Evolutionary conservation across 1,284 basidiomycete genomes (phyloP).

Genomic region (Puccinia polysora): DNA sequence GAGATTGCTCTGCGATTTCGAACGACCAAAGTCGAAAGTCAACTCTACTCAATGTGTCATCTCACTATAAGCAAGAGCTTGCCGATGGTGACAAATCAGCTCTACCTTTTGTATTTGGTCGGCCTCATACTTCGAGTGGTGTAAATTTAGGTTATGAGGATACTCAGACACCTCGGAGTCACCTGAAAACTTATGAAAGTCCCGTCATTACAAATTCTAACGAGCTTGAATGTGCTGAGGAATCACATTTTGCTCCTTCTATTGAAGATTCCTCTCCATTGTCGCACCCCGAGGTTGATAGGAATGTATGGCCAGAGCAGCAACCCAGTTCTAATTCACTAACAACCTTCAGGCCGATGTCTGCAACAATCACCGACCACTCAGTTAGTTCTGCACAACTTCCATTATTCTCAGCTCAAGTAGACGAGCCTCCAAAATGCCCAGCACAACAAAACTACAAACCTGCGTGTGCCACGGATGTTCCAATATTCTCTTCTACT

Average conservation of each 20-base stretch:
- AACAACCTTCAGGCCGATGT: constrained; percentile 1
- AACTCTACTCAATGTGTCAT: background rate
- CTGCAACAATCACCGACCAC: background rate
- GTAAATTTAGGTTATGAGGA: constrained; percentile 12
- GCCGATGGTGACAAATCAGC: background rate
- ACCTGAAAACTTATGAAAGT: constrained; percentile 11
- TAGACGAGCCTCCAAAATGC: constrained; percentile 5
- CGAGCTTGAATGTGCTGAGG: background rate
- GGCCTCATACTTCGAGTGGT: constrained; percentile 42
- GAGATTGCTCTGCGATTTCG: constrained; percentile 3
- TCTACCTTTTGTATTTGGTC: constrained; percentile 11
- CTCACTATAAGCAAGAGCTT: constrained; percentile 7
- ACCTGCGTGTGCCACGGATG: background rate
- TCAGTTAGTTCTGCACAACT: constrained; percentile 3
- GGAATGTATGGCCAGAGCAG: background rate
- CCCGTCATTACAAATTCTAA: constrained; percentile 5
- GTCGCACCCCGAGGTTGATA: background rate
- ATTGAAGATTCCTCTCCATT: background rate
- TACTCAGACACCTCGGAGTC: background rate
- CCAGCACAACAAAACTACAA: background rate
- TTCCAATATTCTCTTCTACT: constrained; percentile 2
- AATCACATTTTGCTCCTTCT: background rate
- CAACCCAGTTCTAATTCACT: constrained; percentile 9
- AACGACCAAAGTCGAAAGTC: background rate
- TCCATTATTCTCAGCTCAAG: background rate